phyloP scores from a whole-genome alignment of 139 green algal species.

The Chlamydomonas sphaeroides region DNA sequence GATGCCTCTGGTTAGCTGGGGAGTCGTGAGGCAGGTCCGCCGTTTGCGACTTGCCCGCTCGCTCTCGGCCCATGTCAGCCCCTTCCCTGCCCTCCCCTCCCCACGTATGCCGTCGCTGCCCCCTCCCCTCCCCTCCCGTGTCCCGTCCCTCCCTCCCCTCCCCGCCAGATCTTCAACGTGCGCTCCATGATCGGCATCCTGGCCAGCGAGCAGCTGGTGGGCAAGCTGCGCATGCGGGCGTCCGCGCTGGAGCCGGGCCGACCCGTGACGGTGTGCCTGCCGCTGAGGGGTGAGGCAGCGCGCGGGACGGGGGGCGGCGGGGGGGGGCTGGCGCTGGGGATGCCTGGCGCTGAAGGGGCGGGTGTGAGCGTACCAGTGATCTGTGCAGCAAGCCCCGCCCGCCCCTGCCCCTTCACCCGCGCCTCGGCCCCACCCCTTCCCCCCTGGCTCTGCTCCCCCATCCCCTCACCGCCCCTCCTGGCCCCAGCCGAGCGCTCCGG shows the following conservation, averaged over 20 bases:
- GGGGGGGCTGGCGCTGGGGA: background rate
- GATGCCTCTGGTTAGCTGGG: no score
- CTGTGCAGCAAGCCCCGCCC: no score
- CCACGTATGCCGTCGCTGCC: no score
- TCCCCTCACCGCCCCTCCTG: no score
- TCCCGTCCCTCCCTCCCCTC: background rate
- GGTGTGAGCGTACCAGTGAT: background rate
- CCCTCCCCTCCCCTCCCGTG: background rate
- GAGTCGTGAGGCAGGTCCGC: no score
- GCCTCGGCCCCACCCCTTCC: no score
- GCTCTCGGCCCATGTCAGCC: no score
- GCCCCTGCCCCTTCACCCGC: no score
- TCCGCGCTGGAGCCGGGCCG: slow-evolving; percentile 14
- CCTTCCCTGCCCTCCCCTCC: no score
- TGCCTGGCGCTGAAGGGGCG: no score
- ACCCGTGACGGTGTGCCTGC: slow-evolving; percentile 11
- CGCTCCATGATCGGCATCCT: slow-evolving; percentile 39
- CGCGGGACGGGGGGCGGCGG: background rate
- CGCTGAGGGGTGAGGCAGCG: slow-evolving; percentile 12
- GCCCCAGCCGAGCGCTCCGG: slow-evolving; percentile 27
- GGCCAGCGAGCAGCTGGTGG: slow-evolving; percentile 28
- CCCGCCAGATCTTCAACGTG: slow-evolving; percentile 19
- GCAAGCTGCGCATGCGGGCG: slow-evolving; percentile 24
- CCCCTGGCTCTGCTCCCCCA: background rate
- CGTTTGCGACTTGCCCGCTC: no score